Percentiles rank a stretch among this genome's conserved stretches.
phyloP scores from a whole-genome alignment of 345 rosid genomes.

The Citrus australasica region DNA sequence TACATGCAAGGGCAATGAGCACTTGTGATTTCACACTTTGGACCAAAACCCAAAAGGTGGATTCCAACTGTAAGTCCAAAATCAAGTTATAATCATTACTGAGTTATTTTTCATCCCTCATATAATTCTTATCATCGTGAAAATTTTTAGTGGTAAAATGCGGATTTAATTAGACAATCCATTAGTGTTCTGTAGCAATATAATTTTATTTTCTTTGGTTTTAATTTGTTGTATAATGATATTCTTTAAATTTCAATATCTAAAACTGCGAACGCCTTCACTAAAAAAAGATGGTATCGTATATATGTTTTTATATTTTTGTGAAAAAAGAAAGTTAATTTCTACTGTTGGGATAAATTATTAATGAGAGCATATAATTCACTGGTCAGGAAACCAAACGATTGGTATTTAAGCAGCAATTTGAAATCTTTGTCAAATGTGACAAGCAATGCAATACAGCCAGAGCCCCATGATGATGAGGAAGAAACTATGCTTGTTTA shows the following conservation, averaged over 20 bases:
- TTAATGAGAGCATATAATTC: background rate
- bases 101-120: background rate
- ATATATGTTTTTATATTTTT: too few relatives aligned
- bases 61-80: conserved; percentile 23
- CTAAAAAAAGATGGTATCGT: too few relatives aligned
- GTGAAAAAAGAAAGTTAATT: background rate
- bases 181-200: background rate
- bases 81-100: conserved; percentile 22
- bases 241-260: too few relatives aligned
- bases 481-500: too few relatives aligned
- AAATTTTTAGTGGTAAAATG: background rate
- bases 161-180: background rate
- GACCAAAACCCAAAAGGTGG: background rate
- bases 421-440: background rate
- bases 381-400: background rate
- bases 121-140: background rate
- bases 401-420: background rate
- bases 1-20: conserved; percentile 21
- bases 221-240: too few relatives aligned
- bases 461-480: too few relatives aligned
- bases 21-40: conserved; percentile 27
- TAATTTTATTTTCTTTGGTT: too few relatives aligned
- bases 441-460: background rate
- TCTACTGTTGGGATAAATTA: background rate
- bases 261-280: background rate